These are phyloP conservation scores for Pythium chondricola DNA, from an alignment of 352 stramenopile species.

Conservation along the genomic window DNA sequence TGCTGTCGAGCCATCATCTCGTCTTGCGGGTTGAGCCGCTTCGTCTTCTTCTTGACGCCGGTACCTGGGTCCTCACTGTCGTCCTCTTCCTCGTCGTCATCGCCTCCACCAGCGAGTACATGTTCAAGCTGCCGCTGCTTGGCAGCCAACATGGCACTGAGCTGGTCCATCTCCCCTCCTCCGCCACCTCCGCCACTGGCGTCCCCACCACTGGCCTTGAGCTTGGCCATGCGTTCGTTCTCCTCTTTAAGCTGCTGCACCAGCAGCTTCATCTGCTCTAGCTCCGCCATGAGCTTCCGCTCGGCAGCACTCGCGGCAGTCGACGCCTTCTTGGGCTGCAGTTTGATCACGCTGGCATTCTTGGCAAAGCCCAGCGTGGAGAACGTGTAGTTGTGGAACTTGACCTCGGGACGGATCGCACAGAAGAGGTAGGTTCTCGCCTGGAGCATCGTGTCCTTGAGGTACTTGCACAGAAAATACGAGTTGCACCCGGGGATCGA, in stretches of 20 bases:
- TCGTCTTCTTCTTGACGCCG: background rate
- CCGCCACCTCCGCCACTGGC: constrained; percentile 11
- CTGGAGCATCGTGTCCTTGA: constrained; percentile 95
- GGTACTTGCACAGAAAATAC: constrained; percentile 95
- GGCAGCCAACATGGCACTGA: constrained; percentile 54
- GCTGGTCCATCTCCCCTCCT: constrained; percentile 44
- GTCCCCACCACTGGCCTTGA: constrained; percentile 21
- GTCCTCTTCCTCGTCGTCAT: constrained; percentile 13
- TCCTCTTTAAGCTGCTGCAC: constrained; percentile 78
- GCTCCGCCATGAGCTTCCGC: constrained; percentile 91
- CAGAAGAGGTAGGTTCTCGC: constrained; percentile 91
- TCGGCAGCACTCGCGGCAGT: constrained; percentile 86
- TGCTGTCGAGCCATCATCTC: constrained; percentile 85
- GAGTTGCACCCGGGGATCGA: constrained; percentile 93
- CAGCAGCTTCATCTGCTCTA: constrained; percentile 91
- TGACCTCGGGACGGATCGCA: constrained; percentile 90
- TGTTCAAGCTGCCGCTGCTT: constrained; percentile 73
- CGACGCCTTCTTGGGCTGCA: constrained; percentile 93
- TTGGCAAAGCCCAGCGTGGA: constrained; percentile 93
- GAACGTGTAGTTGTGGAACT: constrained; percentile 92
- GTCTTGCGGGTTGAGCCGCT: constrained; percentile 50
- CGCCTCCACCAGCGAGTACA: constrained; percentile 47
- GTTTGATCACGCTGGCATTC: constrained; percentile 92
- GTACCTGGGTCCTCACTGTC: constrained; percentile 24
- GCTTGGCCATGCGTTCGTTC: constrained; percentile 72